Evolutionary conservation across 2,329 filamentous ascomycete species (phyloP).

Genomic region (Didymella segeticola): DNA sequence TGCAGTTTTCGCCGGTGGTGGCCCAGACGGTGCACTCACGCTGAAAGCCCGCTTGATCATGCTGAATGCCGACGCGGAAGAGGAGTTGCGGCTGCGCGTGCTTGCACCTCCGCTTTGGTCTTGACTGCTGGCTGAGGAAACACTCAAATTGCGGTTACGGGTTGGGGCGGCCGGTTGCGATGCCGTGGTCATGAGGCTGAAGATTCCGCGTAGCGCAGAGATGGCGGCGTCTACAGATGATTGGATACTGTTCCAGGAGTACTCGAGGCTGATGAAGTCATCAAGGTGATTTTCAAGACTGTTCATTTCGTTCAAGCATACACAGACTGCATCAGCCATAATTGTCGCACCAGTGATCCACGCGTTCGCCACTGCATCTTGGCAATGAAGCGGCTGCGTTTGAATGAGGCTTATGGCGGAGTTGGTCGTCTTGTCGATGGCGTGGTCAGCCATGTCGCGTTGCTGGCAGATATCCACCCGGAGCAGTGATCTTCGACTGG

Average conservation of each 20-base stretch:
- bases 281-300: constrained; percentile 50
- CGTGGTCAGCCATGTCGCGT: constrained; percentile 54
- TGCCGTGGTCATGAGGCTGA: constrained; percentile 52
- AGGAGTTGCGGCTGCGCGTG: constrained; percentile 32
- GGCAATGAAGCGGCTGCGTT: constrained; percentile 47
- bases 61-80: constrained; percentile 34
- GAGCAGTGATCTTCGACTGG: constrained; percentile 46
- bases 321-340: constrained; percentile 54
- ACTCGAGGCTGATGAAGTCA: constrained; percentile 56
- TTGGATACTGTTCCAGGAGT: constrained; percentile 53
- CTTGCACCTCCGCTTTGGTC: constrained; percentile 21
- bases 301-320: constrained; percentile 51
- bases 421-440: constrained; percentile 56
- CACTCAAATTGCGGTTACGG: constrained; percentile 30
- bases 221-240: constrained; percentile 50
- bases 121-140: constrained; percentile 32
- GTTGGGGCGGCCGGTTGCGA: constrained; percentile 11
- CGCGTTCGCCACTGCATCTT: constrained; percentile 53
- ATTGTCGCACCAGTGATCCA: constrained; percentile 55
- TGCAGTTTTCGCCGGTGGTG: constrained; percentile 32
- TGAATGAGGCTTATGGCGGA: constrained; percentile 54
- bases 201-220: constrained; percentile 54
- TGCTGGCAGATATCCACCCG: constrained; percentile 55
- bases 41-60: constrained; percentile 41
- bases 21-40: constrained; percentile 24